Conservation (phyloP, 2,329 filamentous ascomycete species). For the Alternaria alternata region DNA sequence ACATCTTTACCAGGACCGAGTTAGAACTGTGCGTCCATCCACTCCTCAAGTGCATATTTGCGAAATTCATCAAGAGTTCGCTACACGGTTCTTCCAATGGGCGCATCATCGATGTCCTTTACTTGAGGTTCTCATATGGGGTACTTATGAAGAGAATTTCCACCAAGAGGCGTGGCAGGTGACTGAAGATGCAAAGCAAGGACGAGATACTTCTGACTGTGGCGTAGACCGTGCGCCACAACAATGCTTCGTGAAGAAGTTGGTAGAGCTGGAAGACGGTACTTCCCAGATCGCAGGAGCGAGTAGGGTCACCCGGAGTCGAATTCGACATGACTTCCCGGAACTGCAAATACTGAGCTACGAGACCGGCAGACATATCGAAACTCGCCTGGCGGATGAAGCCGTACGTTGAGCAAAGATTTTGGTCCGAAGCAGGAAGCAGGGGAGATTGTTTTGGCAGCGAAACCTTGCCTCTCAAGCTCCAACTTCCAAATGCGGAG, state of each 20-base stretch:
- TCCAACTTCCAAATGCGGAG: neutral
- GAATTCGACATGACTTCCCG: slow-evolving; percentile 9
- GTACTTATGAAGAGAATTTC: neutral
- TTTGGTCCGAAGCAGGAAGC: neutral
- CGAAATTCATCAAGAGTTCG: neutral
- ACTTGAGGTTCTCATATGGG: slow-evolving; percentile 9
- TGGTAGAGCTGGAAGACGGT: neutral
- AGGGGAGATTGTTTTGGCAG: neutral
- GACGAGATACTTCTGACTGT: neutral
- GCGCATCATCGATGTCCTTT: slow-evolving; percentile 1
- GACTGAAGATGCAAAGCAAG: neutral
- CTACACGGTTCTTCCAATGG: slow-evolving; percentile 9
- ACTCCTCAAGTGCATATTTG: neutral
- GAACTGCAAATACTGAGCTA: slow-evolving; percentile 11
- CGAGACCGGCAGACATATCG: slow-evolving; percentile 1
- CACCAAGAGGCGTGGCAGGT: neutral
- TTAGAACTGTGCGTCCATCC: neutral
- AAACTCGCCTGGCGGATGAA: neutral
- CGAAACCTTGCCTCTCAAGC: neutral
- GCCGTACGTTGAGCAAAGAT: neutral
- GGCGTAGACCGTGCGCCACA: neutral
- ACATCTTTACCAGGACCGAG: slow-evolving; percentile 8
- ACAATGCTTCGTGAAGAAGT: neutral
- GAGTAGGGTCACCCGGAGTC: neutral
- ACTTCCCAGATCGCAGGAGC: neutral